Conservation (phyloP, 179 eudicot species). For the Beta corolliflora region DNA sequence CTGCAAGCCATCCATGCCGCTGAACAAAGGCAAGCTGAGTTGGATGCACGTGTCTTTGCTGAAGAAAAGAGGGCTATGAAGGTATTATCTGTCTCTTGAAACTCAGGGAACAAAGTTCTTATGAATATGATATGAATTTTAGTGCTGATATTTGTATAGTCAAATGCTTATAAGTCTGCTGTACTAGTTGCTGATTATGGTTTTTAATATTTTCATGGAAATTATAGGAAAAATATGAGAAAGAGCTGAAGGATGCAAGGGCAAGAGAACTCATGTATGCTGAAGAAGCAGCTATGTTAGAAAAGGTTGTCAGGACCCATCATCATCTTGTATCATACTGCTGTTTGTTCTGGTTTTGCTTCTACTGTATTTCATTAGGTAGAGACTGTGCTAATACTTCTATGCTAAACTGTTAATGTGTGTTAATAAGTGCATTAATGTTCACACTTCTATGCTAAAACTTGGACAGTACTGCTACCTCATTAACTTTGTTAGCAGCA, state of each 20-base stretch:
- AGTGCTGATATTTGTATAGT: neutral
- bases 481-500: neutral
- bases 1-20: constrained; percentile 93
- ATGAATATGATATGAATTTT: neutral
- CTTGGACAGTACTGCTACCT: neutral
- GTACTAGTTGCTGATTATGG: constrained; percentile 1
- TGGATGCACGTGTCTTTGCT: constrained; percentile 67
- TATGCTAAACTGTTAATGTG: neutral
- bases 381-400: neutral
- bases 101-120: neutral
- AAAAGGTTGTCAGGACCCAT: constrained; percentile 58
- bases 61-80: constrained; percentile 84
- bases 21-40: constrained; percentile 88
- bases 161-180: neutral
- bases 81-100: constrained; percentile 39
- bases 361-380: neutral
- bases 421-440: neutral
- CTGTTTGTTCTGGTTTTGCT: neutral
- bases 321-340: constrained; percentile 12
- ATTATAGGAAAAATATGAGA: constrained; percentile 76
- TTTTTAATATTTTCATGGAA: constrained; percentile 7
- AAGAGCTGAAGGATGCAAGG: constrained; percentile 94
- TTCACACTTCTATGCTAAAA: no score
- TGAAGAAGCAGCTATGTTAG: constrained; percentile 90
- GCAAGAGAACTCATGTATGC: constrained; percentile 97